These are phyloP conservation scores for Coemansia sp. DNA, from an alignment of 192 early-diverging fungal genomes.

Conservation along the genomic window DNA sequence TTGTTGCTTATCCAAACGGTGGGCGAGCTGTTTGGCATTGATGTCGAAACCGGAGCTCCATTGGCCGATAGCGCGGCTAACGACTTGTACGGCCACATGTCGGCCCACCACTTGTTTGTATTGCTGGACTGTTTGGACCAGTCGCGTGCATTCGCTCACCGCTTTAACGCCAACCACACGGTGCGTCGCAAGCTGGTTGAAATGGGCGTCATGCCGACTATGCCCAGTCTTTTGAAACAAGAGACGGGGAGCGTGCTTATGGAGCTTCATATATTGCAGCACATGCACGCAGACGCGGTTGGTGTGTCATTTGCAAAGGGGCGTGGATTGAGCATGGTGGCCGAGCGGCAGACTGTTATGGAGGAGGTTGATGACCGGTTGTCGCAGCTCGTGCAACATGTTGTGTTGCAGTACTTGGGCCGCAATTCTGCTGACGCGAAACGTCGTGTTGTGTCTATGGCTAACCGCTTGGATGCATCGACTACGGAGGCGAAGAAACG, in stretches of 20 bases:
- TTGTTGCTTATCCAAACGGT: conserved; percentile 87
- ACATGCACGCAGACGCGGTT: conserved; percentile 62
- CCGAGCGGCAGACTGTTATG: conserved; percentile 52
- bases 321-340: neutral
- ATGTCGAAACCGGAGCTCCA: conserved; percentile 56
- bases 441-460: conserved; percentile 1
- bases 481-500: conserved; percentile 23
- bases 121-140: conserved; percentile 79
- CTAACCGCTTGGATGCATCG: neutral
- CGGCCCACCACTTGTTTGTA: conserved; percentile 65
- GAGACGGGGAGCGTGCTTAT: conserved; percentile 76
- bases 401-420: conserved; percentile 28
- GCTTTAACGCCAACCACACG: conserved; percentile 76
- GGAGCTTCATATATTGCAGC: conserved; percentile 70
- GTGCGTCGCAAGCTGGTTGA: conserved; percentile 78
- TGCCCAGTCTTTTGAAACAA: conserved; percentile 90
- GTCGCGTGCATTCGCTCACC: conserved; percentile 75
- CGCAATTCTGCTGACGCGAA: neutral
- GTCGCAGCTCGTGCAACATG: conserved; percentile 50
- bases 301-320: neutral
- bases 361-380: conserved; percentile 67
- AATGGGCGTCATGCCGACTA: conserved; percentile 83
- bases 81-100: conserved; percentile 40
- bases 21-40: conserved; percentile 68
- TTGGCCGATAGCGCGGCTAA: conserved; percentile 19